These are phyloP conservation scores for Pistacia vera DNA, from an alignment of 345 rosid genomes.

Conservation along the genomic window DNA sequence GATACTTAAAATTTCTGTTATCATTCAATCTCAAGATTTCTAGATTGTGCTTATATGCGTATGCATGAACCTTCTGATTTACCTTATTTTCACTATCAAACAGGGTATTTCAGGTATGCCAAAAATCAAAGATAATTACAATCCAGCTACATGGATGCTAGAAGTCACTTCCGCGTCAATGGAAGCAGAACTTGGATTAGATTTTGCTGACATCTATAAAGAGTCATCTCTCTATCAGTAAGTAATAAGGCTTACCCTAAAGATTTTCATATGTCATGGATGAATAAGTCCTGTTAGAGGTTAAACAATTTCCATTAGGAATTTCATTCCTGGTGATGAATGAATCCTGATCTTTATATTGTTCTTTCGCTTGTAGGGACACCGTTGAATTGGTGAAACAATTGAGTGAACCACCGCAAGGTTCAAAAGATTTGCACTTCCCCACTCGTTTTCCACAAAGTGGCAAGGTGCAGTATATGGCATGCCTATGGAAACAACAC, in stretches of 20 bases:
- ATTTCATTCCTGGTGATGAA: neutral
- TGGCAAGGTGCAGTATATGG: conserved; percentile 36
- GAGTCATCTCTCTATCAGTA: conserved; percentile 43
- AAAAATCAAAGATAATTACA: conserved; percentile 48
- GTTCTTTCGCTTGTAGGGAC: conserved; percentile 24
- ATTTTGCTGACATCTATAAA: conserved; percentile 41
- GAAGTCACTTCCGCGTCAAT: conserved; percentile 49
- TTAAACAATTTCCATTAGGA: neutral
- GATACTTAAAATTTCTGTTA: neutral
- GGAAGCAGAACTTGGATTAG: conserved; percentile 42
- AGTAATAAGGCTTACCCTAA: conserved; percentile 9
- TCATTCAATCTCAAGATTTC: neutral
- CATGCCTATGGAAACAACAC: conserved; percentile 61
- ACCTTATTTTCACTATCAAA: neutral
- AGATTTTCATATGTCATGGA: neutral
- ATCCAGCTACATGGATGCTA: conserved; percentile 75
- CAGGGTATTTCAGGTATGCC: conserved; percentile 52
- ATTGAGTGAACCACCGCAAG: conserved; percentile 37
- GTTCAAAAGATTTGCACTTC: conserved; percentile 41
- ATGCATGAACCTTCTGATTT: neutral
- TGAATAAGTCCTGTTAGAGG: neutral
- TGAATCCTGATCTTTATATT: neutral
- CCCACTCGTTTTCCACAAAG: conserved; percentile 38
- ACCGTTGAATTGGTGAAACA: conserved; percentile 35
- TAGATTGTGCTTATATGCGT: neutral